phyloP scores from a whole-genome alignment of 169 alveolate genomes.

The Besnoitia besnoiti region DNA sequence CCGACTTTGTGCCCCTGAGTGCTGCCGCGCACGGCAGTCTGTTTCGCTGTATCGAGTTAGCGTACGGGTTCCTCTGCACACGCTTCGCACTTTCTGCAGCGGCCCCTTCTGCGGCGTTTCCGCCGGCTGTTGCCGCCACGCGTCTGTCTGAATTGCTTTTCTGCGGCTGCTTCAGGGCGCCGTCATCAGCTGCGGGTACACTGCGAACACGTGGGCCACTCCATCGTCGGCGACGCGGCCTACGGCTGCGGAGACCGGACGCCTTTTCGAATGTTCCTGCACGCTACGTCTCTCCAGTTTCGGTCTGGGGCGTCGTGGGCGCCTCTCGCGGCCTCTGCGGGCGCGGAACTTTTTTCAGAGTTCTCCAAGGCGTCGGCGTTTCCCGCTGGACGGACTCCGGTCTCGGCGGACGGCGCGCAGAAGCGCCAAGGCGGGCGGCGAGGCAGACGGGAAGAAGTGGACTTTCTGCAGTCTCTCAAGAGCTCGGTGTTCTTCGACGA shows the following conservation, averaged over 20 bases:
- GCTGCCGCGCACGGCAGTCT: not conserved
- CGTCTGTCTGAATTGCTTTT: not conserved
- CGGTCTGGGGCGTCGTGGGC: not conserved
- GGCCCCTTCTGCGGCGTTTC: not conserved
- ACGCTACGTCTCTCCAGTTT: not conserved
- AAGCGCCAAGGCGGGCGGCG: not conserved
- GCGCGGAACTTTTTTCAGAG: too few species aligned
- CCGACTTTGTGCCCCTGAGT: too few species aligned
- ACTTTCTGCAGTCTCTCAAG: not conserved
- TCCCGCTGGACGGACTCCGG: not conserved
- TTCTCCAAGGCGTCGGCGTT: not conserved
- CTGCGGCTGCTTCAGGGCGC: not conserved
- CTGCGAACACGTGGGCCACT: slow-evolving; percentile 23
- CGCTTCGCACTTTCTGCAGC: not conserved
- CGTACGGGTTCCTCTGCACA: not conserved
- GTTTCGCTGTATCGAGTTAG: not conserved
- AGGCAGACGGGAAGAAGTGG: not conserved
- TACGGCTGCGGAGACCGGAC: not conserved
- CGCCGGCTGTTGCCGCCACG: not conserved
- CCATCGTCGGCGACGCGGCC: slow-evolving; percentile 34
- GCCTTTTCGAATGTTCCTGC: slow-evolving; percentile 7
- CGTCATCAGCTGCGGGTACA: slow-evolving; percentile 29
- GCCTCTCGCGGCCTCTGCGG: too few species aligned
- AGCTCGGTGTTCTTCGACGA: not conserved
- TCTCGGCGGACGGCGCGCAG: not conserved